Percentiles rank a stretch among this genome's conserved stretches.
These are phyloP conservation scores for Leonotis leonurus DNA, from an alignment of 257 asterid genomes.

Conservation along the genomic window DNA sequence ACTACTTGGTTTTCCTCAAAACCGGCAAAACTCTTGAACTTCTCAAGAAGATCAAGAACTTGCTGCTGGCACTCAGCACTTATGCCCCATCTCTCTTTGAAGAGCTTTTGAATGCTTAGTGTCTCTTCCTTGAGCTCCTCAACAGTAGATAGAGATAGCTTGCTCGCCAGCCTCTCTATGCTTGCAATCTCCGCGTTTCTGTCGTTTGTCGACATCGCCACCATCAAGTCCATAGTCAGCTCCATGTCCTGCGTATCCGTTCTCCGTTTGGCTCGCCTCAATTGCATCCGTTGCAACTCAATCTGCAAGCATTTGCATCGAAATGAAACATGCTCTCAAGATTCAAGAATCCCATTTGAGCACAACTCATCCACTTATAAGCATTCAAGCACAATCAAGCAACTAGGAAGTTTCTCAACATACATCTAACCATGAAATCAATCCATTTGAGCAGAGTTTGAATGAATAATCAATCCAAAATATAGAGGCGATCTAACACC, in stretches of 20 bases:
- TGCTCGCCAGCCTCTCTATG: slow-evolving; percentile 69
- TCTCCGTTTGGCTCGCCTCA: slow-evolving; percentile 55
- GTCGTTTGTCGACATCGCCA: slow-evolving; percentile 49
- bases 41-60: slow-evolving; percentile 43
- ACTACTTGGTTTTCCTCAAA: slow-evolving; percentile 23
- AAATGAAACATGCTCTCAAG: neutral
- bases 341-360: neutral
- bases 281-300: slow-evolving; percentile 48
- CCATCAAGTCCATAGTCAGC: slow-evolving; percentile 86
- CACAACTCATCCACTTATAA: no score
- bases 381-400: no score
- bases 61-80: slow-evolving; percentile 45
- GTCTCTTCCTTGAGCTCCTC: slow-evolving; percentile 65
- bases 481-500: no score
- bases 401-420: neutral
- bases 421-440: neutral
- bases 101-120: slow-evolving; percentile 38
- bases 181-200: slow-evolving; percentile 65
- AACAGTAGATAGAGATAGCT: slow-evolving; percentile 48
- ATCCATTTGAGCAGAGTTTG: no score
- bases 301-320: slow-evolving; percentile 33
- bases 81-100: slow-evolving; percentile 37
- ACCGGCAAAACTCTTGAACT: slow-evolving; percentile 50
- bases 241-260: slow-evolving; percentile 86
- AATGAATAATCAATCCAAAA: no score